phyloP scores from a whole-genome alignment of 257 asterid species.

The Gynochthodes officinalis region DNA sequence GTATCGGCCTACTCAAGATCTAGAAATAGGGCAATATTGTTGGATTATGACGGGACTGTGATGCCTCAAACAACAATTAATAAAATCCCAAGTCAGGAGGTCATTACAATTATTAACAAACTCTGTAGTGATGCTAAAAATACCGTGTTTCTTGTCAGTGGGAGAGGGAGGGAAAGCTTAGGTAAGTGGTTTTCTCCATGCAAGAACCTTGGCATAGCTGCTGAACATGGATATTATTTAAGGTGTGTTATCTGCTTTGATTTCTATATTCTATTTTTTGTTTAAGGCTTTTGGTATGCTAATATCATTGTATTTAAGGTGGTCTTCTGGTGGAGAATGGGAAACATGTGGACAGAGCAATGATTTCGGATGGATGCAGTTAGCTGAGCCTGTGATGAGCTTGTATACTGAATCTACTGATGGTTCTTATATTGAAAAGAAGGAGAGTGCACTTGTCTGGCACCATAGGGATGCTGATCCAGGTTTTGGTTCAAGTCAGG shows the following conservation, averaged over 20 bases:
- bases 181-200: slow-evolving; percentile 48
- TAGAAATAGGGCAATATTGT: slow-evolving; percentile 40
- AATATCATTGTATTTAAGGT: slow-evolving; percentile 21
- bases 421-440: slow-evolving; percentile 43
- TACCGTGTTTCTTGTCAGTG: slow-evolving; percentile 45
- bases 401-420: slow-evolving; percentile 51
- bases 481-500: slow-evolving; percentile 49
- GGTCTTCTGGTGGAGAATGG: slow-evolving; percentile 39
- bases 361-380: slow-evolving; percentile 47
- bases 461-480: slow-evolving; percentile 50
- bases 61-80: slow-evolving; percentile 44
- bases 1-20: slow-evolving; percentile 41
- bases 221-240: slow-evolving; percentile 46
- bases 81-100: slow-evolving; percentile 34
- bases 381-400: slow-evolving; percentile 48
- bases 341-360: slow-evolving; percentile 35
- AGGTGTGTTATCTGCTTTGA: slow-evolving; percentile 25
- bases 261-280: not conserved
- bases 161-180: slow-evolving; percentile 46
- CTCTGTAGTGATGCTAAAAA: slow-evolving; percentile 38
- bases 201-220: slow-evolving; percentile 46
- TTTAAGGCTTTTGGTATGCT: not conserved
- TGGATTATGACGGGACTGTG: slow-evolving; percentile 52
- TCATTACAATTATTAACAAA: slow-evolving; percentile 32
- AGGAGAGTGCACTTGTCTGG: slow-evolving; percentile 54